Percentiles rank a stretch among this genome's conserved stretches.
These are phyloP conservation scores for Rhizopogon roseolus DNA, from an alignment of 768 basidiomycete genomes.

Conservation along the genomic window DNA sequence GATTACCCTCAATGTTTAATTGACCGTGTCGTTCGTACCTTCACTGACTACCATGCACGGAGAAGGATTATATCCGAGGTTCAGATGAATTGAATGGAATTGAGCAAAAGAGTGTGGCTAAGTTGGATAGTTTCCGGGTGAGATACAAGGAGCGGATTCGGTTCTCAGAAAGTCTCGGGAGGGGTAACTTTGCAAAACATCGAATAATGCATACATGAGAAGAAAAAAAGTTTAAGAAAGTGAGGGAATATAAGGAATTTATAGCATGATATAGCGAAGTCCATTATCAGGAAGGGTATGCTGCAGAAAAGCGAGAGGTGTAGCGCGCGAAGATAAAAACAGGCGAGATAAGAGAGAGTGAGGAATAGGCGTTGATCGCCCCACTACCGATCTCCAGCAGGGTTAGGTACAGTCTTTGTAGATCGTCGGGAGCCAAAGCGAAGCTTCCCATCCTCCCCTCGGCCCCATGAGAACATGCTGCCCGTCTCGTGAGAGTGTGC, in stretches of 20 bases:
- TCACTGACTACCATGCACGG: background rate
- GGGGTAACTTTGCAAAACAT: constrained; percentile 3
- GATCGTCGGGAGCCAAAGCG: constrained; percentile 73
- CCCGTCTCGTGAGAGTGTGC: constrained; percentile 63
- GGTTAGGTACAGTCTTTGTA: constrained; percentile 31
- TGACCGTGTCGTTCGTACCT: background rate
- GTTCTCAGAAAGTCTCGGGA: background rate
- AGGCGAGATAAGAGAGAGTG: constrained; percentile 3
- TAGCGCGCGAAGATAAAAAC: constrained; percentile 3
- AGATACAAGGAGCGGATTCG: constrained; percentile 1
- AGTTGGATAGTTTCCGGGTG: background rate
- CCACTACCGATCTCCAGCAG: constrained; percentile 20
- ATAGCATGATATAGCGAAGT: constrained; percentile 14
- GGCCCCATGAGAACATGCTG: constrained; percentile 66
- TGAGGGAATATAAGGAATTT: constrained; percentile 10
- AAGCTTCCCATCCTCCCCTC: constrained; percentile 58
- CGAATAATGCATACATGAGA: constrained; percentile 28
- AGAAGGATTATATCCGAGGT: background rate
- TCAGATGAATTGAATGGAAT: background rate
- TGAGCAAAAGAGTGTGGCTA: background rate
- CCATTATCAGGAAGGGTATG: constrained; percentile 30
- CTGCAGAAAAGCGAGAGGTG: constrained; percentile 16
- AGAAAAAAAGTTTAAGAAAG: constrained; percentile 11
- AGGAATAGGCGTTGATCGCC: background rate
- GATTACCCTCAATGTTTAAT: background rate